Conservation (phyloP, 331 rosid species). For the Malus hybrid region DNA sequence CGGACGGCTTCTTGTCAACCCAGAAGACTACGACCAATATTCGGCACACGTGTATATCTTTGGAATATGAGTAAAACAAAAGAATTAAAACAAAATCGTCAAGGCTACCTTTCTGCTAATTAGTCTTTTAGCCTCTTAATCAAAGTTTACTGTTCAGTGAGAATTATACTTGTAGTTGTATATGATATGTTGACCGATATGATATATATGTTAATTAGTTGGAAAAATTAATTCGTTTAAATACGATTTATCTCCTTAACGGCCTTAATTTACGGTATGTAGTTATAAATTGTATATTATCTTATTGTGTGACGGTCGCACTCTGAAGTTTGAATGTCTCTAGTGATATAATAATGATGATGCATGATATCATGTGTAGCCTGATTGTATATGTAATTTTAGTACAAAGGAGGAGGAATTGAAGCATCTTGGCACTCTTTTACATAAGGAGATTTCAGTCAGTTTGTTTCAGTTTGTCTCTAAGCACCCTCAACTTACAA, state of each 20-base stretch:
- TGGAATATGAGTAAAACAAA: not conserved
- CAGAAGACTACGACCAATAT: not conserved
- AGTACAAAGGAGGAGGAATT: not conserved
- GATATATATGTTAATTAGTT: too few relatives aligned
- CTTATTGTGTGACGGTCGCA: too few relatives aligned
- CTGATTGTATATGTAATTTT: not conserved
- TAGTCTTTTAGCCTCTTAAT: not conserved
- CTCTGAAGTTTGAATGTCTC: not conserved
- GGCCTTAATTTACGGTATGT: too few relatives aligned
- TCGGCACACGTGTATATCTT: not conserved
- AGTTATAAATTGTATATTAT: too few relatives aligned
- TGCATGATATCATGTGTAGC: not conserved
- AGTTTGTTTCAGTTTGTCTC: constrained; percentile 43
- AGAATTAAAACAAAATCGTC: not conserved
- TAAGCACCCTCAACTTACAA: constrained; percentile 9
- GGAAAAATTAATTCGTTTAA: too few relatives aligned
- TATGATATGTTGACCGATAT: too few relatives aligned
- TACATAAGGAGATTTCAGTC: constrained; percentile 51
- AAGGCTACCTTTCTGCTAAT: not conserved
- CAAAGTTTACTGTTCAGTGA: not conserved
- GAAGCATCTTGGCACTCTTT: constrained; percentile 19
- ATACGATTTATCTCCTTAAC: too few relatives aligned
- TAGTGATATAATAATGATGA: not conserved
- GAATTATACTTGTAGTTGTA: not conserved
- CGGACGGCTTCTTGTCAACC: constrained; percentile 4